Evolutionary conservation across 179 eudicot genomes (phyloP).

Genomic region (Beta lomatogona): DNA sequence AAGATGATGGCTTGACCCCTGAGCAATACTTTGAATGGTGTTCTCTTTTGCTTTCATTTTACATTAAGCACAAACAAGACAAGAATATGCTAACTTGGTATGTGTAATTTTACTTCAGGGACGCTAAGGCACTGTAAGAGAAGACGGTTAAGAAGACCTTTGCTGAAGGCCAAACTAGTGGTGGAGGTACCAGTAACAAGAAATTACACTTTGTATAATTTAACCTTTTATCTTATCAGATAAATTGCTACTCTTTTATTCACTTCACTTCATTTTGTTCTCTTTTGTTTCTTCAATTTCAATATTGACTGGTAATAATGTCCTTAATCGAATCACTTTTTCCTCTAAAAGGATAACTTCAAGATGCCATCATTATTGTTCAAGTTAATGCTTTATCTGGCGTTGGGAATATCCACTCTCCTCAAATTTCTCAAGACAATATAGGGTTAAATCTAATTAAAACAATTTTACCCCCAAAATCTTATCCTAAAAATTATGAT

Average conservation of each 20-base stretch:
- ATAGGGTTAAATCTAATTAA: too few species aligned
- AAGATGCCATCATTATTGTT: too few species aligned
- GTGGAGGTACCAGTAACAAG: conserved; percentile 58
- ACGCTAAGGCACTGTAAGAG: conserved; percentile 83
- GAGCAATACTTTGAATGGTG: conserved; percentile 93
- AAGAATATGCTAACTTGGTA: neutral
- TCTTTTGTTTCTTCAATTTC: too few species aligned
- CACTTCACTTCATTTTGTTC: neutral
- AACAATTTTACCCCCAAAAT: too few species aligned
- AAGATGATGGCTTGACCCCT: conserved; percentile 83
- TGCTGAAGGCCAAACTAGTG: conserved; percentile 40
- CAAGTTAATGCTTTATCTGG: neutral
- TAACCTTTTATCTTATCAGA: neutral
- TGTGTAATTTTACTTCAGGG: conserved; percentile 13
- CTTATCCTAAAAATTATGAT: too few species aligned
- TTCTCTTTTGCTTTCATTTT: neutral
- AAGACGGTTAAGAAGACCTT: conserved; percentile 77
- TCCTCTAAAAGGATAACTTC: too few species aligned
- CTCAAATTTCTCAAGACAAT: too few species aligned
- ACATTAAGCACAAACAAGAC: neutral
- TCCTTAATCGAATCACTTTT: too few species aligned
- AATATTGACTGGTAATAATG: too few species aligned
- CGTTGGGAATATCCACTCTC: too few species aligned
- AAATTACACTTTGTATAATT: conserved; percentile 38
- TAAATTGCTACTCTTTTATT: neutral